Base-by-base conservation (phyloP, 2,329 filamentous ascomycete species). In the Pseudohalonectria lignicola region DNA sequence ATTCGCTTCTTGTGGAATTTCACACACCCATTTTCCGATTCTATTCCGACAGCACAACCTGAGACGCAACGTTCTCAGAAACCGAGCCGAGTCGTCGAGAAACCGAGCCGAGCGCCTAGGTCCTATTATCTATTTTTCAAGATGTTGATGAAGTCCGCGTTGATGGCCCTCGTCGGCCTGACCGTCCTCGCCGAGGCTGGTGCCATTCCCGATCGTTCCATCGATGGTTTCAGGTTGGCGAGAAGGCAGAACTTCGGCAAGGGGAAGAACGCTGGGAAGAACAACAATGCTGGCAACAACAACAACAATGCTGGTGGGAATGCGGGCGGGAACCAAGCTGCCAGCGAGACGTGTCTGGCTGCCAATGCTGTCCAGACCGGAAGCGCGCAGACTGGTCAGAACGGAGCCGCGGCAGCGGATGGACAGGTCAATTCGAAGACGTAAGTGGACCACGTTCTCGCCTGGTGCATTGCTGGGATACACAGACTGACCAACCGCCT, bases 361-460 rank as follows among this genome's bases (percentile, higher is more conserved):
- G 44, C 56, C 12, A 55, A 65, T 34, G 64, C 60, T 38, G 38
- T 75, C 33, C 71, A 76, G 53, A 63, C 59, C 15, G 71, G 63
- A 35, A 74, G 71, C 6, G 53, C 60, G 39, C 53, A 54, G 11
- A 66, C 70, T 28, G 72, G 71, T 34, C 62, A 71, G 47, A 53
- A 59, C 37, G 60, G 60, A 16, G 56, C 52, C 5, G 53, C 51
- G 11, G 47, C 51, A 13, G 58, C 59, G 0, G 57, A 58, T 30
- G 69, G 67, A 34, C 72, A 76, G 50, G 53, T 67, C 21, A 59
- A 67, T 28, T 78, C 74, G 6, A 48, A 50, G 12, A 75, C 68
- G 66, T 74, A 50, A 54, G 72, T 46, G 4, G 8, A 12, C 31
- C 31, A 11, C 18, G 8, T 15, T 8, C 25, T 11, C 3, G 17